A percentile compares a stretch with the other conserved stretches of the same genome.
Evolutionary conservation across 2,329 filamentous ascomycete species (phyloP).

Genomic region (Diaporthe longicolla): DNA sequence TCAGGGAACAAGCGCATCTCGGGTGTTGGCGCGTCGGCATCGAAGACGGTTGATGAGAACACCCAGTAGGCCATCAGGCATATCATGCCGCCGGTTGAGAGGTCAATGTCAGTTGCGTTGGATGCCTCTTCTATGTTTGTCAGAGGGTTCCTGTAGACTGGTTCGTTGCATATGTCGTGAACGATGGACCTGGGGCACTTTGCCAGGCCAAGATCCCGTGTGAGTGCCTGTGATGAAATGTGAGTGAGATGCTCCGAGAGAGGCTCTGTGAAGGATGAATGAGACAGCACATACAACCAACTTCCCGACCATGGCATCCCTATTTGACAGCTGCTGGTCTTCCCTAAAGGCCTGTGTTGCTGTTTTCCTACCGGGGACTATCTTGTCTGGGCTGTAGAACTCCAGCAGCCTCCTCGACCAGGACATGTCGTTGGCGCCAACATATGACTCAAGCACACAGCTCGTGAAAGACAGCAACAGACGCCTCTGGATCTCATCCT

Average conservation of each 20-base stretch:
- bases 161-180: constrained; percentile 58
- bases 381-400: constrained; percentile 74
- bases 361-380: constrained; percentile 73
- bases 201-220: constrained; percentile 72
- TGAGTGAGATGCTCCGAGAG: constrained; percentile 38
- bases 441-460: constrained; percentile 81
- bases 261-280: background rate
- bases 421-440: constrained; percentile 71
- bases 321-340: constrained; percentile 71
- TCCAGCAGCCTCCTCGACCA: constrained; percentile 78
- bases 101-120: constrained; percentile 63
- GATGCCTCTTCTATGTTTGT: constrained; percentile 49
- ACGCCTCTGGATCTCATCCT: constrained; percentile 73
- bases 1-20: constrained; percentile 72
- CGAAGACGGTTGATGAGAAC: constrained; percentile 73
- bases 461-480: constrained; percentile 84
- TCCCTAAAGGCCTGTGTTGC: constrained; percentile 75
- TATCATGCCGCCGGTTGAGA: constrained; percentile 71
- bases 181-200: constrained; percentile 62
- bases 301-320: constrained; percentile 79
- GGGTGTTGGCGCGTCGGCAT: constrained; percentile 67
- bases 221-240: constrained; percentile 65
- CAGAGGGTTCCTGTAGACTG: constrained; percentile 61
- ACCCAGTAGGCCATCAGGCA: constrained; percentile 74
- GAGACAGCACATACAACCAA: constrained; percentile 69